A percentile compares a stretch with the other conserved stretches of the same genome.
Conservation (phyloP, 2,329 filamentous ascomycete species). For the Ramularia collo-cygni region DNA sequence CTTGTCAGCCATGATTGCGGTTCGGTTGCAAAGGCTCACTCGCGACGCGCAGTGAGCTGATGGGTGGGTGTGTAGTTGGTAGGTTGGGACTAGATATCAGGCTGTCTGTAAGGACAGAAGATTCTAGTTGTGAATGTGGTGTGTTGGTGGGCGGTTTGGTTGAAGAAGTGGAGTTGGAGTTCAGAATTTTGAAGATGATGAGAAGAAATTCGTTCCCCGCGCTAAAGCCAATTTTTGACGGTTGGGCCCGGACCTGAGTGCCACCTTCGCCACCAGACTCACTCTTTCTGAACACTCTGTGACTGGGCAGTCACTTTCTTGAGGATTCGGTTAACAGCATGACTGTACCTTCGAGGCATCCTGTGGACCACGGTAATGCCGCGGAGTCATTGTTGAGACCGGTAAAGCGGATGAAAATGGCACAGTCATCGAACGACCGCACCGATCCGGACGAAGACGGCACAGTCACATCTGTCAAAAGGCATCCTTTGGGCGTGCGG, state of each 20-base stretch:
- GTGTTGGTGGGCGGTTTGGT: conserved; percentile 23
- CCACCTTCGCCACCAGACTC: no score
- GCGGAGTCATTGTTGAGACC: conserved; percentile 13
- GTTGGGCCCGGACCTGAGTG: no score
- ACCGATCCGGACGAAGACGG: conserved; percentile 28
- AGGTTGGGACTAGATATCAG: conserved; percentile 40
- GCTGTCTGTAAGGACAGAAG: conserved; percentile 39
- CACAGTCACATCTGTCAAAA: conserved; percentile 47
- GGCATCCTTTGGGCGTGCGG: conserved; percentile 77
- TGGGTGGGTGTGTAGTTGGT: conserved; percentile 31
- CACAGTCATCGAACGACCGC: conserved; percentile 2
- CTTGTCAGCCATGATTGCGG: conserved; percentile 98
- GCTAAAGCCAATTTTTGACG: no score
- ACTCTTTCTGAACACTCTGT: no score
- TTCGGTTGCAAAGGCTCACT: conserved; percentile 46
- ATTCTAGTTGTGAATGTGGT: conserved; percentile 5
- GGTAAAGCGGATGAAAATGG: conserved; percentile 14
- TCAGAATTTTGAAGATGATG: conserved; percentile 14
- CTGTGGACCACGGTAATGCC: conserved; percentile 5
- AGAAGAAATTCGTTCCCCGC: no score
- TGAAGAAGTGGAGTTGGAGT: conserved; percentile 13
- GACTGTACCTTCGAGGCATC: conserved; percentile 5
- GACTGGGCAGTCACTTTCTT: no score
- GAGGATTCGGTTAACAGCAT: conserved; percentile 4
- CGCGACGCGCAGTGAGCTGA: conserved; percentile 68